Conservation (phyloP, 139 green algal genomes). For the Asterochloris sp. region DNA sequence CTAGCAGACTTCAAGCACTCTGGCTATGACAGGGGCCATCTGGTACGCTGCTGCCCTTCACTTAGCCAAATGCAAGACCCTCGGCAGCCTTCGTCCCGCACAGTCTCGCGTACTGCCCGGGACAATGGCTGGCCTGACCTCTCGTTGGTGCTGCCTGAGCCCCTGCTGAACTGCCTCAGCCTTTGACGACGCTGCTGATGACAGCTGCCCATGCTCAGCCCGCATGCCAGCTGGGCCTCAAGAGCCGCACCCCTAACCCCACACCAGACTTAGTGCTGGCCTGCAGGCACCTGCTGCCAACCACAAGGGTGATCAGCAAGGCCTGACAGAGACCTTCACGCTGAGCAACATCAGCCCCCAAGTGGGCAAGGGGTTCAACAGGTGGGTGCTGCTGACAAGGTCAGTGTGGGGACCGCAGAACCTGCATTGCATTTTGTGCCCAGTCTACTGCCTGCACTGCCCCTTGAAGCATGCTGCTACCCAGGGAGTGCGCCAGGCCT, state of each 20-base stretch:
- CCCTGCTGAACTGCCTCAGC: background rate
- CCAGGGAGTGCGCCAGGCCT: too few species aligned
- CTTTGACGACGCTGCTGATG: background rate
- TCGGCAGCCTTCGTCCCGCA: too few species aligned
- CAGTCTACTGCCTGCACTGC: too few species aligned
- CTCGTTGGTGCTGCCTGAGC: background rate
- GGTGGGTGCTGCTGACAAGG: background rate
- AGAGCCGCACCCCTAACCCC: background rate
- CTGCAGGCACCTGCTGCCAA: conserved; percentile 75
- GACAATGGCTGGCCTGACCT: background rate
- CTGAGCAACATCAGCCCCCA: conserved; percentile 73
- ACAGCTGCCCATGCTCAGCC: background rate
- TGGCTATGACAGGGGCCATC: conserved; percentile 90
- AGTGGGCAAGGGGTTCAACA: conserved; percentile 87
- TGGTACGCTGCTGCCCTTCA: conserved; percentile 43
- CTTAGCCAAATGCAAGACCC: too few species aligned
- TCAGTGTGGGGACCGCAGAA: background rate
- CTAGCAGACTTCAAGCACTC: conserved; percentile 69
- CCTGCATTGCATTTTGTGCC: background rate
- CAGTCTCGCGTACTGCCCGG: background rate
- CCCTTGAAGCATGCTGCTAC: too few species aligned
- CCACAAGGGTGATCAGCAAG: conserved; percentile 70
- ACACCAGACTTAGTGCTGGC: background rate
- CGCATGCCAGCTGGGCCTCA: background rate
- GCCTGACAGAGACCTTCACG: conserved; percentile 87